These are phyloP conservation scores for Epichloe sibirici DNA, from an alignment of 2,329 filamentous ascomycete genomes.

Conservation along the genomic window DNA sequence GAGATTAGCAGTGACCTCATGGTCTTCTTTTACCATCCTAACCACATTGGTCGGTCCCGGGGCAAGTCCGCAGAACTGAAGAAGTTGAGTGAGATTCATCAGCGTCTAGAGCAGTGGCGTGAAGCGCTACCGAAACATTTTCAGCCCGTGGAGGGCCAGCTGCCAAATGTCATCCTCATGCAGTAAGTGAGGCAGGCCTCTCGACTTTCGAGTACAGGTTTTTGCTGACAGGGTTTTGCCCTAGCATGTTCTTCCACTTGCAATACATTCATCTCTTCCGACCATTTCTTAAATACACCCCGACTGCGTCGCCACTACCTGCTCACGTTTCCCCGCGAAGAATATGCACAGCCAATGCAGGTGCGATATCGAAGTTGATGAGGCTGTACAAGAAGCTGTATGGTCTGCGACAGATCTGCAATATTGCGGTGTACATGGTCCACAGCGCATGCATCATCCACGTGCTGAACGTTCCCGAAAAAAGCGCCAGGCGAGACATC, in stretches of 20 bases:
- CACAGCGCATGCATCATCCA: conserved; percentile 94
- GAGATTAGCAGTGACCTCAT: conserved; percentile 91
- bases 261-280: conserved; percentile 93
- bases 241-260: conserved; percentile 92
- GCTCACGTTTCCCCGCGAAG: conserved; percentile 80
- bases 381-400: conserved; percentile 88
- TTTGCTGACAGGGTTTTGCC: conserved; percentile 12
- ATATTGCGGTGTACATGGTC: conserved; percentile 89
- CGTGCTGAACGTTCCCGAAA: conserved; percentile 82
- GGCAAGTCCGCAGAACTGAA: conserved; percentile 79
- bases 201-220: not conserved
- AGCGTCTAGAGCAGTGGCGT: conserved; percentile 80
- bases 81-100: conserved; percentile 84
- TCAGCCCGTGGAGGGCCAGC: conserved; percentile 76
- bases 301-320: conserved; percentile 68
- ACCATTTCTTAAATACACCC: conserved; percentile 85
- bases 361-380: conserved; percentile 85
- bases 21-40: conserved; percentile 82
- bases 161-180: conserved; percentile 67
- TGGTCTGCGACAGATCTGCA: conserved; percentile 85
- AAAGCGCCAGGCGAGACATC: conserved; percentile 79
- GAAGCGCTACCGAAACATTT: conserved; percentile 73
- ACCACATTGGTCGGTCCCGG: conserved; percentile 46
- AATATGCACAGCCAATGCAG: conserved; percentile 80
- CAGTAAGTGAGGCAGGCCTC: conserved; percentile 47